Evolutionary conservation across 1,284 basidiomycete genomes (phyloP).

Genomic region (Vanrija sp.): DNA sequence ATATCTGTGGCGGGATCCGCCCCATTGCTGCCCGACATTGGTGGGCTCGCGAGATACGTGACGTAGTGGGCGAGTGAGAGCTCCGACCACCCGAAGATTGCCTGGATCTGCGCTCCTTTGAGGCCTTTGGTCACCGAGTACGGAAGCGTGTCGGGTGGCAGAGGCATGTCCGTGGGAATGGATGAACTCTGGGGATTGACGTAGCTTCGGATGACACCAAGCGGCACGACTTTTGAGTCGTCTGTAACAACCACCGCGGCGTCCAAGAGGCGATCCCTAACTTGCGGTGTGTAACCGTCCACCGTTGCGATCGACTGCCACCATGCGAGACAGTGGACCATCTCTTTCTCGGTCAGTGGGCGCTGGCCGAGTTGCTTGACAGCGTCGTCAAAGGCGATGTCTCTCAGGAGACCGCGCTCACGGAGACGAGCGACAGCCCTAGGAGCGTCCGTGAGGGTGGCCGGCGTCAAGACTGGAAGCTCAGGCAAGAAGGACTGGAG

Average conservation of each 20-base stretch:
- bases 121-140: conserved; percentile 65
- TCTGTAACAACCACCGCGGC: conserved; percentile 62
- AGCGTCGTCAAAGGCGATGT: conserved; percentile 83
- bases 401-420: conserved; percentile 65
- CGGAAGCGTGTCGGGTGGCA: conserved; percentile 75
- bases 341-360: conserved; percentile 70
- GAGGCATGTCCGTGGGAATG: conserved; percentile 78
- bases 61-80: conserved; percentile 75
- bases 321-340: conserved; percentile 82
- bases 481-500: conserved; percentile 75
- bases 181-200: conserved; percentile 63
- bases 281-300: conserved; percentile 50
- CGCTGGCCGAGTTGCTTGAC: conserved; percentile 70
- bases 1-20: conserved; percentile 62
- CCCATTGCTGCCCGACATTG: conserved; percentile 48
- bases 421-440: conserved; percentile 66
- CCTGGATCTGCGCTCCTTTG: conserved; percentile 56
- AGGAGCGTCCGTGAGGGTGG: conserved; percentile 62
- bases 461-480: conserved; percentile 69
- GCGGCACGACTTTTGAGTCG: conserved; percentile 58
- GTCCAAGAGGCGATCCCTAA: conserved; percentile 62
- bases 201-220: conserved; percentile 68
- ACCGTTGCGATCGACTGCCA: conserved; percentile 65
- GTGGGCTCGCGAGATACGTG: conserved; percentile 58
- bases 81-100: conserved; percentile 75